Conservation (phyloP, 1,284 basidiomycete species). For the Cryptococcus maquisensis region DNA sequence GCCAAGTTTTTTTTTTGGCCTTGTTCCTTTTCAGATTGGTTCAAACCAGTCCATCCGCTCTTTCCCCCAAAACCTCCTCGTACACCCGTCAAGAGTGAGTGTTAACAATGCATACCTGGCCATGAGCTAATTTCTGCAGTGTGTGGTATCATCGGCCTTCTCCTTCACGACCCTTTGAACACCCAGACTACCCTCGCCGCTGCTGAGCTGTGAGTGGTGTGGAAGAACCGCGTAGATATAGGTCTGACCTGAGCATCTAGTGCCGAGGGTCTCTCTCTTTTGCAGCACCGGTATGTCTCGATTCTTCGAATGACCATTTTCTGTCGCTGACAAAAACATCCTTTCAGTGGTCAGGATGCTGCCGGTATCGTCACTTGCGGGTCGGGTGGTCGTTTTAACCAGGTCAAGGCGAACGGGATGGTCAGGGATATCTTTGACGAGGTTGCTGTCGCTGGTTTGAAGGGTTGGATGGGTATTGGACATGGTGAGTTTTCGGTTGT, state of each 20-base stretch:
- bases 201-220: constrained; percentile 61
- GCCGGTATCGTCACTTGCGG: constrained; percentile 98
- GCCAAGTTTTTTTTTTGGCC: background rate
- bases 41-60: too few relatives aligned
- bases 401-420: constrained; percentile 99
- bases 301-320: background rate
- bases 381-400: constrained; percentile 88
- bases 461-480: constrained; percentile 95
- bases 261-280: constrained; percentile 77
- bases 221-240: background rate
- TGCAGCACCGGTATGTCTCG: constrained; percentile 68
- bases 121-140: constrained; percentile 40
- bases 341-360: constrained; percentile 78
- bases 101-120: background rate
- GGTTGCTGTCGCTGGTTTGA: constrained; percentile 67
- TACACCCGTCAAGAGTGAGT: constrained; percentile 1
- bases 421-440: constrained; percentile 95
- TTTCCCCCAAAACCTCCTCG: background rate
- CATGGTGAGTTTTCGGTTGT: constrained; percentile 64
- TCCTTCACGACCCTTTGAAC: constrained; percentile 66
- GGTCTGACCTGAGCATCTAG: constrained; percentile 17
- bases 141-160: constrained; percentile 84
- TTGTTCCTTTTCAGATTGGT: constrained; percentile 1
- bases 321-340: constrained; percentile 1
- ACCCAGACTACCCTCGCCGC: constrained; percentile 62